Base-by-base conservation (phyloP, 2,329 filamentous ascomycete species). In the Uncinocarpus reesii region DNA sequence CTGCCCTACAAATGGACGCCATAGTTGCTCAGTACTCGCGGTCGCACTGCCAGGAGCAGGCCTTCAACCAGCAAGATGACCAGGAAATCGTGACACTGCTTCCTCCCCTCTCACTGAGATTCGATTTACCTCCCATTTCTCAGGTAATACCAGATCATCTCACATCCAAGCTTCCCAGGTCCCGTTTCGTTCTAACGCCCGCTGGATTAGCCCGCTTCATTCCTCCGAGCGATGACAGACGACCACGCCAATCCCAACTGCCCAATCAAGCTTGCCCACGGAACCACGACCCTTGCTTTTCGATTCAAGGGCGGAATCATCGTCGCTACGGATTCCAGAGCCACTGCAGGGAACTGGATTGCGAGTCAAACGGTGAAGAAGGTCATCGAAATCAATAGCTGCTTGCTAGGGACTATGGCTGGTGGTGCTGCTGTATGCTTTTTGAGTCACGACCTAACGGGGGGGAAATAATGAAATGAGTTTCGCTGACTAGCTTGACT, bases 301-400 rank as follows among this genome's bases (percentile, higher is more conserved):
- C 83, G 90, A 65, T 98, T 96, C 78, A 82, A 96, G 73, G 89
- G 89, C 62, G 92, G 92, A 65, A 96, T 98, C 71, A 93, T 98
- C 64, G 90, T 98, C 45, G 90, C 90, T 47, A 98, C 92, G 51
- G 92, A 98, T 73, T 98, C 92, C 52, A 82, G 92, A 72, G 92
- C 92, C 52, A 95, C 92, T 41, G 90, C 92, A 24, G 92, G 92
- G 62, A 93, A 92, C 79, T 98, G 92, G 92, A 98, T 98, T 71
- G 92, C 92, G 57, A 94, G 86, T 72, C 92, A 98, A 77, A 98
- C 92, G 47, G 92, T 98, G 65, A 98, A 98, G 81, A 98, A 98
- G 78, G 92, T 98, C 59, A 96, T 98, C 65, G 88, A 95, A 77
- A 95, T 95, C 76, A 95, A 95, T 75, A 86, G 77, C 70, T 84